phyloP scores from a whole-genome alignment of 805 yeast species.

The Torulaspora franciscae region DNA sequence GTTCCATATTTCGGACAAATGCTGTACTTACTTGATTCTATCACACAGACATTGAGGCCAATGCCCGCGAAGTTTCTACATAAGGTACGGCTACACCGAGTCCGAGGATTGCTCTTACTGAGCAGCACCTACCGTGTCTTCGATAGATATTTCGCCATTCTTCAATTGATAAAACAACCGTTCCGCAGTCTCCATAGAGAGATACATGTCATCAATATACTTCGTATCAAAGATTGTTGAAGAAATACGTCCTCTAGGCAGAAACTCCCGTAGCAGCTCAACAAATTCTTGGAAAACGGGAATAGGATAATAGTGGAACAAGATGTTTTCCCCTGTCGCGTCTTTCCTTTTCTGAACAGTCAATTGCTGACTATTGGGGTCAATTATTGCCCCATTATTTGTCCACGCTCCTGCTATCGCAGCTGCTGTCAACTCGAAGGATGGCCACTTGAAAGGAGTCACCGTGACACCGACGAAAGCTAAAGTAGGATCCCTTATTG shows the following conservation, averaged over 20 bases:
- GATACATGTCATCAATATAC: conserved; percentile 12
- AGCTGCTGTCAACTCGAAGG: conserved; percentile 49
- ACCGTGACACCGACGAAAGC: conserved; percentile 41
- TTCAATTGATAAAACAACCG: conserved; percentile 15
- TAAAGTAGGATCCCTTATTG: conserved; percentile 42
- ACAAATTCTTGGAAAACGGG: conserved; percentile 12
- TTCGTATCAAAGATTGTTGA: conserved; percentile 13
- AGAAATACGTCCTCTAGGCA: conserved; percentile 13
- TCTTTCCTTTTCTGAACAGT: conserved; percentile 26
- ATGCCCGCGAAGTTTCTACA: neutral
- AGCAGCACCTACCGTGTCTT: neutral
- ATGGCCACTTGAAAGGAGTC: conserved; percentile 44
- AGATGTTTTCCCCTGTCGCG: conserved; percentile 19
- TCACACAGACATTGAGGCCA: neutral
- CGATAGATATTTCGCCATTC: conserved; percentile 4
- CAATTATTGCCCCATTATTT: conserved; percentile 36
- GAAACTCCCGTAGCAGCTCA: conserved; percentile 2
- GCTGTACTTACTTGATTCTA: neutral
- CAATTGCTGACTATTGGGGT: conserved; percentile 25
- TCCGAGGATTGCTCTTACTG: neutral
- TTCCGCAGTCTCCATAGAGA: conserved; percentile 14
- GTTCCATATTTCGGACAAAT: neutral
- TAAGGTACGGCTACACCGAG: neutral
- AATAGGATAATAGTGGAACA: conserved; percentile 38
- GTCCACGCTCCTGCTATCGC: conserved; percentile 58